A percentile compares a stretch with the other conserved stretches of the same genome.
phyloP scores from a whole-genome alignment of 441 rosid genomes.

The Populus hybrid region DNA sequence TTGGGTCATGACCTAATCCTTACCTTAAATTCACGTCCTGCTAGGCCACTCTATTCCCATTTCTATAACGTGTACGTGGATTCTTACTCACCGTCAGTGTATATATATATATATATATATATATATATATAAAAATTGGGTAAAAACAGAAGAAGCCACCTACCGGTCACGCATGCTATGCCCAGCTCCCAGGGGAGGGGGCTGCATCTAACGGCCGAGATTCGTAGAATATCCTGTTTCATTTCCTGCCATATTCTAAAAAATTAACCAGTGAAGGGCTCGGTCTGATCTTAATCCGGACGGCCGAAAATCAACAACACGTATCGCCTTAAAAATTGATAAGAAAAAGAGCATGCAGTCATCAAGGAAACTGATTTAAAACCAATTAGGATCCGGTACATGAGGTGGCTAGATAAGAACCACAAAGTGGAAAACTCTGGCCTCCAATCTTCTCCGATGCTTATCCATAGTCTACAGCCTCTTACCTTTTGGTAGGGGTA shows the following conservation, averaged over 20 bases:
- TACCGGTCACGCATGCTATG: neutral
- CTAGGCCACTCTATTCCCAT: too few relatives aligned
- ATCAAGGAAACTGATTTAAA: neutral
- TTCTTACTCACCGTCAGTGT: neutral
- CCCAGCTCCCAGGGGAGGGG: neutral
- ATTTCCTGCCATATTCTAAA: neutral
- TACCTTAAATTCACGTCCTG: too few relatives aligned
- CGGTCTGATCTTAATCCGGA: neutral
- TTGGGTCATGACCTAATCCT: slow-evolving; percentile 1
- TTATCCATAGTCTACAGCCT: neutral
- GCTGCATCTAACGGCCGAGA: neutral
- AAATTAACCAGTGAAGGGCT: neutral
- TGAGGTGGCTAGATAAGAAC: slow-evolving; percentile 40
- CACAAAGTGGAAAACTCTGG: neutral
- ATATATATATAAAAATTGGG: too few relatives aligned
- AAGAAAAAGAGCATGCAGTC: neutral
- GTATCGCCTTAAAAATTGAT: neutral
- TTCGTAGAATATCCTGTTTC: slow-evolving; percentile 12
- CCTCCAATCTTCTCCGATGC: neutral
- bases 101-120: too few relatives aligned
- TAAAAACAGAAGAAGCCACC: neutral
- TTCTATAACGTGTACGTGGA: neutral
- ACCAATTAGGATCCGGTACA: slow-evolving; percentile 15
- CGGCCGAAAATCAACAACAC: neutral
- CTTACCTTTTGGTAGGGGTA: neutral